phyloP scores from a whole-genome alignment of 108 stramenopile genomes.

The Chaetoceros tenuissimus region DNA sequence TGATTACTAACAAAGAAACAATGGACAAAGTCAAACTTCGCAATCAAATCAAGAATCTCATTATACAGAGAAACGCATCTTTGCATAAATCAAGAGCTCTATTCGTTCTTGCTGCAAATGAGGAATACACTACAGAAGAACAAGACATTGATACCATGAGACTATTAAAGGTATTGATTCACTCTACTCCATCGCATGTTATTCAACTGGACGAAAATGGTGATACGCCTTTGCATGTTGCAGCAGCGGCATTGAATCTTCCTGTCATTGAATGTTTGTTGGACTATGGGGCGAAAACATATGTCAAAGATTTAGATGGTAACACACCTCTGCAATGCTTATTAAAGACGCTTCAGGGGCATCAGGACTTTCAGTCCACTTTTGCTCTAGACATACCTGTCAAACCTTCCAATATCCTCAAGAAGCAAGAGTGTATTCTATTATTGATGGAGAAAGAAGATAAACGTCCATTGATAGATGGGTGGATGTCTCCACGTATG shows the following conservation, averaged over 20 bases:
- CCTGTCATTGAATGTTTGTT: background rate
- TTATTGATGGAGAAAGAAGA: background rate
- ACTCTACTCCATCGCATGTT: background rate
- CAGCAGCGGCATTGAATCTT: background rate
- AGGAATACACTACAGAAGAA: background rate
- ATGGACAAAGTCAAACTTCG: too few species aligned
- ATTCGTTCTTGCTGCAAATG: background rate
- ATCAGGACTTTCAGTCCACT: too few species aligned
- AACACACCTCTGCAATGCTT: too few species aligned
- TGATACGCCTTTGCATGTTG: background rate
- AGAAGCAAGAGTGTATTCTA: too few species aligned
- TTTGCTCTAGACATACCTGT: too few species aligned
- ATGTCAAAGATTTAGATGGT: too few species aligned
- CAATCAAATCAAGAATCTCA: background rate
- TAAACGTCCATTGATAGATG: background rate
- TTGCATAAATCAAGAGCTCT: background rate
- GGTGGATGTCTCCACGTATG: slow-evolving; percentile 2
- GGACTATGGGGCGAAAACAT: too few species aligned
- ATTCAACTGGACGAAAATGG: background rate
- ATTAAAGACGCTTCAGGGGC: too few species aligned
- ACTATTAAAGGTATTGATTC: background rate
- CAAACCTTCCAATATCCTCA: too few species aligned
- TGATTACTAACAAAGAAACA: too few species aligned
- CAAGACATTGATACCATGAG: too few species aligned
- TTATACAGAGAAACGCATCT: background rate